Conservation (phyloP, 768 basidiomycete genomes). For the Leccinum disarticulatum region DNA sequence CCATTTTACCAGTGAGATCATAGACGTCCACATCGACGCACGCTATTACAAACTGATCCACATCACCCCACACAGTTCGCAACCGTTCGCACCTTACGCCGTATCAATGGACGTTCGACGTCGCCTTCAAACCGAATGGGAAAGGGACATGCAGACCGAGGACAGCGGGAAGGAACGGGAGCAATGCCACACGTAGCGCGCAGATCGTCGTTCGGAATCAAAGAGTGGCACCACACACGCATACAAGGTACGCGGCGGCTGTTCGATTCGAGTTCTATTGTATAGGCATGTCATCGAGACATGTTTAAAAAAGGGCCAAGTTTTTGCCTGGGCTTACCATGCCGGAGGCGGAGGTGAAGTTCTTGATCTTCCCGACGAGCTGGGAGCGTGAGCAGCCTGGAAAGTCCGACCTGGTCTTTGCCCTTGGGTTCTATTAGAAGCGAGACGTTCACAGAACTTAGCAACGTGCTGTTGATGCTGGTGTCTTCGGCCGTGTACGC, state of each 20-base stretch:
- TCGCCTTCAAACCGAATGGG: conserved; percentile 48
- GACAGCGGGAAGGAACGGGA: conserved; percentile 20
- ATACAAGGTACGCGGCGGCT: not conserved
- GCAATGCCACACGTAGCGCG: not conserved
- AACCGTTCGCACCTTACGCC: conserved; percentile 49
- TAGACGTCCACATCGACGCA: conserved; percentile 73
- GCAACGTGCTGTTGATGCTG: conserved; percentile 20
- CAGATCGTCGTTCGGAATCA: conserved; percentile 20
- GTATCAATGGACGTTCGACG: conserved; percentile 51
- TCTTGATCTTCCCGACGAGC: conserved; percentile 68
- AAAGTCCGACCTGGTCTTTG: conserved; percentile 29
- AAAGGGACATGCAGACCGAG: conserved; percentile 4
- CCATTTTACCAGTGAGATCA: conserved; percentile 88
- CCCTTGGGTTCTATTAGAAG: conserved; percentile 42
- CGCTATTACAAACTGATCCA: conserved; percentile 63
- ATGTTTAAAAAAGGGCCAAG: conserved; percentile 6
- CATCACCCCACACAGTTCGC: conserved; percentile 94
- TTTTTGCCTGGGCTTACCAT: conserved; percentile 43
- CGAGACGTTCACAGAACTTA: conserved; percentile 25
- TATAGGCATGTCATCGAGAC: conserved; percentile 14
- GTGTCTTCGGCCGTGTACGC: conserved; percentile 53
- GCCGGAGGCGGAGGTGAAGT: conserved; percentile 52
- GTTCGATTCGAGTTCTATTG: not conserved
- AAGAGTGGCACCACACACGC: not conserved
- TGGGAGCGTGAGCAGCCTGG: conserved; percentile 64